These are phyloP conservation scores for Barnettozyma siamensis DNA, from an alignment of 805 yeast genomes.

Conservation along the genomic window DNA sequence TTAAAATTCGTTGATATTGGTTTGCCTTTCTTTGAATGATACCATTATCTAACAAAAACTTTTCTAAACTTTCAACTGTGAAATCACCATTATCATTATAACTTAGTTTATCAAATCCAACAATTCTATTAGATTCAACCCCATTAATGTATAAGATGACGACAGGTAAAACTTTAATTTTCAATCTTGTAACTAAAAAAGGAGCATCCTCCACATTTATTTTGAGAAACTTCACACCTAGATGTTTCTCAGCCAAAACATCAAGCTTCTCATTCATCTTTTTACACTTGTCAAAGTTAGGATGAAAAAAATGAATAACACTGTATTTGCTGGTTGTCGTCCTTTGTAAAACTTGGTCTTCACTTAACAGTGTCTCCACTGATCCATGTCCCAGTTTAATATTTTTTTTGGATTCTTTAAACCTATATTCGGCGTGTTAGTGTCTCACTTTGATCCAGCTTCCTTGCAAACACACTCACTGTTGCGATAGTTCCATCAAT, in stretches of 20 bases:
- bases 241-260: constrained; percentile 51
- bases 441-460: background rate
- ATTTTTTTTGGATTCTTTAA: constrained; percentile 30
- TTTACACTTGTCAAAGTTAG: constrained; percentile 53
- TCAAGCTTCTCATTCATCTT: constrained; percentile 45
- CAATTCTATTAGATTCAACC: constrained; percentile 48
- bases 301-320: constrained; percentile 61
- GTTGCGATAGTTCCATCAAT: constrained; percentile 47
- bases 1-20: constrained; percentile 21
- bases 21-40: constrained; percentile 32
- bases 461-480: too few species aligned
- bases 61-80: constrained; percentile 44
- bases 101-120: constrained; percentile 66
- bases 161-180: constrained; percentile 65
- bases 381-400: constrained; percentile 39
- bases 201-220: constrained; percentile 65
- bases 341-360: constrained; percentile 49
- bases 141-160: constrained; percentile 59
- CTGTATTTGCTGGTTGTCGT: constrained; percentile 38
- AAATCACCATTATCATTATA: constrained; percentile 39
- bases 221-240: constrained; percentile 45
- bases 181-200: constrained; percentile 59
- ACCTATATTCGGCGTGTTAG: constrained; percentile 17
- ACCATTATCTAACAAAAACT: constrained; percentile 27
- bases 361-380: constrained; percentile 39